A percentile compares a stretch with the other conserved stretches of the same genome.
Conservation (phyloP, 2,329 filamentous ascomycete species). For the Botryotinia globosa region DNA sequence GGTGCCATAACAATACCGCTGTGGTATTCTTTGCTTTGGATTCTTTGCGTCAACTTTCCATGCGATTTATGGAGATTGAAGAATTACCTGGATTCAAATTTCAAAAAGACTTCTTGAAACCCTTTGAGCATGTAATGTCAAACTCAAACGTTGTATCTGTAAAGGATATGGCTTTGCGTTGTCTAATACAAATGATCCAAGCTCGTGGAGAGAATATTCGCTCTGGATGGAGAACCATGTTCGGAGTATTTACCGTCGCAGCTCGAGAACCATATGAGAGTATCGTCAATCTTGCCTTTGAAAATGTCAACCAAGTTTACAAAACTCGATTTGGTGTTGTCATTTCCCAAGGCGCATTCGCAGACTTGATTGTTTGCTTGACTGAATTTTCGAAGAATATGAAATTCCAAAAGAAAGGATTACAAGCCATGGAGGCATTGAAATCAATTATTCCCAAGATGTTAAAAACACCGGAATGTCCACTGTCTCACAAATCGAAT, state of each 20-base stretch:
- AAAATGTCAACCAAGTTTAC: slow-evolving; percentile 95
- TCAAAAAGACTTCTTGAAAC: slow-evolving; percentile 98
- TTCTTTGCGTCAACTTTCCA: slow-evolving; percentile 89
- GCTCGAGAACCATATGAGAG: slow-evolving; percentile 89
- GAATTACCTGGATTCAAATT: slow-evolving; percentile 99
- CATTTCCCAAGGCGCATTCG: slow-evolving; percentile 93
- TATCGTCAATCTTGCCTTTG: slow-evolving; percentile 94
- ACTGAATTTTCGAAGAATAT: slow-evolving; percentile 99
- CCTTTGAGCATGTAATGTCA: slow-evolving; percentile 94
- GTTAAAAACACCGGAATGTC: slow-evolving; percentile 93
- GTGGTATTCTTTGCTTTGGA: slow-evolving; percentile 98
- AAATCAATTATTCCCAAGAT: slow-evolving; percentile 93
- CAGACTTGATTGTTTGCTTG: slow-evolving; percentile 91
- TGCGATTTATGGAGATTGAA: slow-evolving; percentile 98
- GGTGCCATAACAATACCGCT: slow-evolving; percentile 91
- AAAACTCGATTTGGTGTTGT: slow-evolving; percentile 93
- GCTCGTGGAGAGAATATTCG: slow-evolving; percentile 94
- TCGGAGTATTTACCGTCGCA: slow-evolving; percentile 95
- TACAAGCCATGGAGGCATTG: slow-evolving; percentile 91
- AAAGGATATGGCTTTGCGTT: slow-evolving; percentile 95
- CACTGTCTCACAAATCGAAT: slow-evolving; percentile 66
- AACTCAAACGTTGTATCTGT: slow-evolving; percentile 89
- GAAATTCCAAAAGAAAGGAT: slow-evolving; percentile 96
- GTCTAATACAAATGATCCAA: slow-evolving; percentile 98
- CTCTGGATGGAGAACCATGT: slow-evolving; percentile 99